A percentile compares a stretch with the other conserved stretches of the same genome.
These are phyloP conservation scores for Pseudogymnoascus sp. DNA, from an alignment of 2,329 filamentous ascomycete genomes.

Conservation along the genomic window DNA sequence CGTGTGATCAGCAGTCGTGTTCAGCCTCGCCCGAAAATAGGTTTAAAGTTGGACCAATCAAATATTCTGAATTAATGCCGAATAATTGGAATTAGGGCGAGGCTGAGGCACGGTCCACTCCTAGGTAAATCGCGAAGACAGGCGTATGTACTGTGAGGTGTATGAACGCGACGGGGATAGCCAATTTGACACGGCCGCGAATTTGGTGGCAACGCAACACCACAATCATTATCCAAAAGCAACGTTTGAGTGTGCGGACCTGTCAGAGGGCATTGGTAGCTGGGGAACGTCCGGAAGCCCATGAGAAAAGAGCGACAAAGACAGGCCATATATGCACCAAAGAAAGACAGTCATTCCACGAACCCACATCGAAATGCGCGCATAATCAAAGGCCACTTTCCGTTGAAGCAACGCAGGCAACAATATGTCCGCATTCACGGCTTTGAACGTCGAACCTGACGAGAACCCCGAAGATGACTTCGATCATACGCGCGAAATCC, in stretches of 20 bases:
- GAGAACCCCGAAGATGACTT: constrained; percentile 84
- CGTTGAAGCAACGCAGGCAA: not conserved
- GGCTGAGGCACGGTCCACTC: not conserved
- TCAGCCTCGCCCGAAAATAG: constrained; percentile 1
- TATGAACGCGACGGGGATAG: not conserved
- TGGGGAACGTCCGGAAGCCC: no score
- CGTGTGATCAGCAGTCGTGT: not conserved
- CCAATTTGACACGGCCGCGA: not conserved
- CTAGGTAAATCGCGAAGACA: not conserved
- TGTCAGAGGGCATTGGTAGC: not conserved
- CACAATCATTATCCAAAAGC: not conserved
- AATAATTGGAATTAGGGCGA: not conserved
- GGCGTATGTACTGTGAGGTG: not conserved
- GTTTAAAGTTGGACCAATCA: constrained; percentile 3
- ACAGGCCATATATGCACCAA: not conserved
- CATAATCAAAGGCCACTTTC: not conserved
- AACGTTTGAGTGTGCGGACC: not conserved
- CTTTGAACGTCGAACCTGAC: constrained; percentile 90
- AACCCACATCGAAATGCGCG: not conserved
- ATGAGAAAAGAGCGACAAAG: not conserved
- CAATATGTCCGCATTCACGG: constrained; percentile 55
- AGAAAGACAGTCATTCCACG: not conserved
- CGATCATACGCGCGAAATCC: constrained; percentile 91
- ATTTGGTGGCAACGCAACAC: not conserved
- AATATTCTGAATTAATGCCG: not conserved